Percentiles rank a stretch among this genome's conserved stretches.
Conservation (phyloP, 1,284 basidiomycete species). For the Puccinia coronata region DNA sequence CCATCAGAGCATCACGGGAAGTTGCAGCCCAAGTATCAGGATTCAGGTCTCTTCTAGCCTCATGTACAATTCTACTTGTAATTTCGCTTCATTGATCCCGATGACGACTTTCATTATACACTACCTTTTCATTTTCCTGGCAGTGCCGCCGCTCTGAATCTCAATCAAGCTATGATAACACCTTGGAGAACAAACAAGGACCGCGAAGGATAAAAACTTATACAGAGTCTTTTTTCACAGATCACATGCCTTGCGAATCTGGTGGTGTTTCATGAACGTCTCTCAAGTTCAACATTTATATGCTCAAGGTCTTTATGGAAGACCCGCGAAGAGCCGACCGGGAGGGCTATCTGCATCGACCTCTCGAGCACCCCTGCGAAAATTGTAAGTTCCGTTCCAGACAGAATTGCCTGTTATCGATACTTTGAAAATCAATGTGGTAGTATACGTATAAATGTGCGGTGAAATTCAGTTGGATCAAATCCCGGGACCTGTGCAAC, state of each 20-base stretch:
- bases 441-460: neutral
- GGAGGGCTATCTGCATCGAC: slow-evolving; percentile 9
- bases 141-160: neutral
- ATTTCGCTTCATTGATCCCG: neutral
- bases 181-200: neutral
- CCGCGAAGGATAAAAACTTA: neutral
- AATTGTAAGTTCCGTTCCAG: slow-evolving; percentile 19
- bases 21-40: neutral
- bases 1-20: neutral
- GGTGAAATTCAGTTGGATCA: slow-evolving; percentile 12
- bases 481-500: neutral
- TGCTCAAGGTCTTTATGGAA: slow-evolving; percentile 19
- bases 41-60: neutral
- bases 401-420: neutral
- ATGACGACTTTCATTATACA: neutral
- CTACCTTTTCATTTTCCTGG: neutral
- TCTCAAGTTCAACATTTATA: slow-evolving; percentile 13
- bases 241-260: slow-evolving; percentile 7
- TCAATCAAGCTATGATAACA: neutral
- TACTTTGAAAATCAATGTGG: neutral
- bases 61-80: neutral
- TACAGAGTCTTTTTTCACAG: neutral
- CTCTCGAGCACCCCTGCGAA: slow-evolving; percentile 1
- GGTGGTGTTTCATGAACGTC: slow-evolving; percentile 8
- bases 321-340: neutral